Evolutionary conservation across 2,329 filamentous ascomycete species (phyloP).

Genomic region (Pestalotiopsis sp.): DNA sequence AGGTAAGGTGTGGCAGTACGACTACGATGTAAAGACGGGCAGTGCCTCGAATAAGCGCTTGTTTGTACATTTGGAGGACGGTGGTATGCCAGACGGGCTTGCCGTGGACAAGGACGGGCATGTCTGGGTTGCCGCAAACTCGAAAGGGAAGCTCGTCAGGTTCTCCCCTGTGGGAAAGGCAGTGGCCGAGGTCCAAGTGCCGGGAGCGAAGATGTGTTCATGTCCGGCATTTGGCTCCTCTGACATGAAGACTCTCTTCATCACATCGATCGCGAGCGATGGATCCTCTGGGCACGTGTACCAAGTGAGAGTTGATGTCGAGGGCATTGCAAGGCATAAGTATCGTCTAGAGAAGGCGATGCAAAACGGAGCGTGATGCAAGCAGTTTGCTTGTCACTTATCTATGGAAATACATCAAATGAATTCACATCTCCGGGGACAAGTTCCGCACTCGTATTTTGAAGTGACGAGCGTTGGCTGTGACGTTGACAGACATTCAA

Average conservation of each 20-base stretch:
- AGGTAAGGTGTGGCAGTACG: slow-evolving; percentile 17
- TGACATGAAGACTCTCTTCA: slow-evolving; percentile 21
- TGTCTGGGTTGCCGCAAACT: slow-evolving; percentile 19
- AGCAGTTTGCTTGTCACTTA: neutral
- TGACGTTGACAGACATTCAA: too few species aligned
- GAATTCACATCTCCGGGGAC: too few species aligned
- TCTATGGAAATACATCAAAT: neutral
- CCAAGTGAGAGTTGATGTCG: slow-evolving; percentile 17
- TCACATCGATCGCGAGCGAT: slow-evolving; percentile 17
- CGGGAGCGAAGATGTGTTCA: slow-evolving; percentile 18
- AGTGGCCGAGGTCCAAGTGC: slow-evolving; percentile 13
- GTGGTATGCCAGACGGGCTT: slow-evolving; percentile 18
- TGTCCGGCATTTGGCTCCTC: slow-evolving; percentile 16
- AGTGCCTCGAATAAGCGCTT: slow-evolving; percentile 12
- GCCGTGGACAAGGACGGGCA: slow-evolving; percentile 18
- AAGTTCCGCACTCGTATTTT: too few species aligned
- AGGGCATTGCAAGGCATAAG: slow-evolving; percentile 9
- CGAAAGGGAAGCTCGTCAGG: slow-evolving; percentile 16
- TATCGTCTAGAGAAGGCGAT: neutral
- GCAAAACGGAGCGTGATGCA: neutral
- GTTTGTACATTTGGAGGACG: slow-evolving; percentile 15
- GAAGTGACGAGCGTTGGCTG: too few species aligned
- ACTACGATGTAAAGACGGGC: slow-evolving; percentile 19
- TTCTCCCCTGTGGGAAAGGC: slow-evolving; percentile 16
- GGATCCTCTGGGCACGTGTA: slow-evolving; percentile 18